Base-by-base conservation (phyloP, 1,284 basidiomycete genomes). In the Trichosporon coremiiforme region DNA sequence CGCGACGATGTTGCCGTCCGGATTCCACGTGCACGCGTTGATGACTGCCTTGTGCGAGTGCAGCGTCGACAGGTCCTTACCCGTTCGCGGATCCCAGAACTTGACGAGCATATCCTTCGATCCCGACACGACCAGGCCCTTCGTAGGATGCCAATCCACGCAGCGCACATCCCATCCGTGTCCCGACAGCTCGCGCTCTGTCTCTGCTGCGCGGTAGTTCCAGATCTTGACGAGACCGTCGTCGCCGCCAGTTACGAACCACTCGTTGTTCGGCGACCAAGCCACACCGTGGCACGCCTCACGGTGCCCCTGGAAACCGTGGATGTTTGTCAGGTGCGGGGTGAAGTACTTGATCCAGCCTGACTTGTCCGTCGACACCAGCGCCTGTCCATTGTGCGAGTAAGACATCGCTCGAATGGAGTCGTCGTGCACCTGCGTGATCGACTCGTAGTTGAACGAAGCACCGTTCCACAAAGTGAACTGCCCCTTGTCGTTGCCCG, bases 101-200 rank as follows among this genome's bases (percentile, higher is more conserved):
- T 98, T 99, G 83, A 99, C 94, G 75, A 95, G 88, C 83, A 98
- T 98, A 83, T 99, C 97, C 84, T 98, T 98, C 78, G 92, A 93
- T 31, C 97, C 96, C 0, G 92, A 94, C 2, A 93, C 94, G 20
- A 99, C 87, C 6, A 99, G 86, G 2, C 96, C 95, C 82, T 98
- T 98, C 2, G 90, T 94, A 4, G 94, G 93, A 84, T 99, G 96
- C 96, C 96, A 99, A 84, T 98, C 92, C 1, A 98, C 93, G 76
- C 95, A 98, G 80, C 96, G 93, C 33, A 98, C 96, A 78, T 99
- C 96, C 95, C 96, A 99, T 2, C 95, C 95, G 79, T 99, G 96
- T 9, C 95, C 95, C 64, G 90, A 92, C 73, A 98, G 85, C 5
- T 90, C 89, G 70, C 90, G 89, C 84, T 98, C 96, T 70, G 95